phyloP scores from a whole-genome alignment of 306 rosid genomes.

The Gillenia trifoliata region DNA sequence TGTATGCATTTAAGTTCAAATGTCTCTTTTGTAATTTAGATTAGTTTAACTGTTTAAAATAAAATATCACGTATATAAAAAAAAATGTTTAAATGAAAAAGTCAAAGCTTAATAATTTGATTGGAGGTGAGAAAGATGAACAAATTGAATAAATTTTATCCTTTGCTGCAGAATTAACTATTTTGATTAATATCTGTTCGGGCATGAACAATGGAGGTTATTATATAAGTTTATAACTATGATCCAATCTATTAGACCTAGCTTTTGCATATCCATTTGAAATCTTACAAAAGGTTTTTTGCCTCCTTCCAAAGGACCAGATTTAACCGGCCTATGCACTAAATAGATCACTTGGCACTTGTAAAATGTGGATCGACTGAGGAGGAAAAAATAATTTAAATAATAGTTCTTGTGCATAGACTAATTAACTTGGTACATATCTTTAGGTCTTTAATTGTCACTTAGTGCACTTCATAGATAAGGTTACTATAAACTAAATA shows the following conservation, averaged over 20 bases:
- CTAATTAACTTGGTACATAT: background rate
- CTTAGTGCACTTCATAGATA: background rate
- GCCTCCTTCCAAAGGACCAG: background rate
- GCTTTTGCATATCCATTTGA: background rate
- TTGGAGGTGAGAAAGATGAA: background rate
- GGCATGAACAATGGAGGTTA: background rate
- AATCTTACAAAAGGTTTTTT: background rate
- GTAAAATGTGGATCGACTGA: slow-evolving; percentile 9
- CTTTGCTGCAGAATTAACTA: background rate
- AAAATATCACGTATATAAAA: too few species aligned
- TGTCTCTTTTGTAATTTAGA: too few species aligned
- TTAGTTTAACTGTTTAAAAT: too few species aligned
- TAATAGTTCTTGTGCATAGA: background rate
- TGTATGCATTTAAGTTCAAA: too few species aligned
- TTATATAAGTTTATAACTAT: background rate
- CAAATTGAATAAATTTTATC: background rate
- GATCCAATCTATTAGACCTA: background rate
- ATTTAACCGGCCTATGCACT: background rate
- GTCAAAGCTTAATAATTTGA: background rate
- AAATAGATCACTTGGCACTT: background rate
- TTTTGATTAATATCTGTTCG: background rate
- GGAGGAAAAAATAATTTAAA: background rate
- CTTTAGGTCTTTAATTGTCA: background rate
- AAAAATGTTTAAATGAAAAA: background rate
- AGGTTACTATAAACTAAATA: background rate